Percentiles rank a stretch among this genome's conserved stretches.
Conservation (phyloP, 805 yeast species). For the Candida sithepensis region DNA sequence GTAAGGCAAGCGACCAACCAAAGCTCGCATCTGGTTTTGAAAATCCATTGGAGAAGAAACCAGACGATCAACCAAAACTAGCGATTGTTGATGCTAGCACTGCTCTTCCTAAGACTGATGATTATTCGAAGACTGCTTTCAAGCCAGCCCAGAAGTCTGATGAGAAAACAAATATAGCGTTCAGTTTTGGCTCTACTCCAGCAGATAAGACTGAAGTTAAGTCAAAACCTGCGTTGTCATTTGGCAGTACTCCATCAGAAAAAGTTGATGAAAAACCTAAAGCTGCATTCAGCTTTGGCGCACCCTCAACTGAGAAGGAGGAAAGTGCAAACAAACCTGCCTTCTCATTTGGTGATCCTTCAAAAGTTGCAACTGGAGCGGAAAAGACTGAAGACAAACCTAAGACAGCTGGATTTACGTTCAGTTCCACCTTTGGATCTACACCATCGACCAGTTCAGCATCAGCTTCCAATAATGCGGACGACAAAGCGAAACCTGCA, state of each 20-base stretch:
- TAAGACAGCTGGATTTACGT: too few species aligned
- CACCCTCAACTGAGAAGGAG: too few species aligned
- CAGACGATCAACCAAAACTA: not conserved
- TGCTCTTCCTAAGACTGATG: not conserved
- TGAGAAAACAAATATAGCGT: not conserved
- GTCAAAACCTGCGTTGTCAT: slow-evolving; percentile 2
- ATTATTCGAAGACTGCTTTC: too few species aligned
- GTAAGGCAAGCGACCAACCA: not conserved
- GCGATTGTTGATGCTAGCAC: not conserved
- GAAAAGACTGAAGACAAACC: too few species aligned
- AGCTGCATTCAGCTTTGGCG: not conserved
- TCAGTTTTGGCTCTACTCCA: not conserved
- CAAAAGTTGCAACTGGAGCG: too few species aligned
- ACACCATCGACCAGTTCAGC: not conserved
- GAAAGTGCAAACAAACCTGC: too few species aligned
- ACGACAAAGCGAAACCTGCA: not conserved
- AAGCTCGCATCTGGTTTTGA: slow-evolving; percentile 3
- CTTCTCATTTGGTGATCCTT: too few species aligned
- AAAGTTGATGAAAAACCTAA: not conserved
- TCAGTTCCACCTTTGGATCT: not conserved
- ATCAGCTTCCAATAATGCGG: not conserved
- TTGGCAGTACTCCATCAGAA: slow-evolving; percentile 1
- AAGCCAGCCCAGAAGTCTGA: not conserved
- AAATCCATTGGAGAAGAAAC: not conserved
- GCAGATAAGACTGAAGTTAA: not conserved